Conservation (phyloP, 2,329 filamentous ascomycete species). For the Fusarium sp. region DNA sequence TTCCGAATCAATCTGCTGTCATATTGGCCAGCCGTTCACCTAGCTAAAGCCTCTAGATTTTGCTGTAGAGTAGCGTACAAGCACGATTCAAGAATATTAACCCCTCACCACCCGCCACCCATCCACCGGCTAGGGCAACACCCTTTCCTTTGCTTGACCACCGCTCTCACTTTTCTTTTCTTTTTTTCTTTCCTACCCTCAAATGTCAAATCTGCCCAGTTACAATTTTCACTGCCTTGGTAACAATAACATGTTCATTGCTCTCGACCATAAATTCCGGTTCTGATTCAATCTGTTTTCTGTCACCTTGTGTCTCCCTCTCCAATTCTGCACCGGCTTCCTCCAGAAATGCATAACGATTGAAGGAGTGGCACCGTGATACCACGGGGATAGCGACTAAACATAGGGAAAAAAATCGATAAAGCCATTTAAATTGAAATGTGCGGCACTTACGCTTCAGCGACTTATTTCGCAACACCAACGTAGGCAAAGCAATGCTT, state of each 20-base stretch:
- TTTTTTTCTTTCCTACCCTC: too few species aligned
- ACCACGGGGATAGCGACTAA: background rate
- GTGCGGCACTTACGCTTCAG: background rate
- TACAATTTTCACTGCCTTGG: fast-evolving
- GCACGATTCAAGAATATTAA: background rate
- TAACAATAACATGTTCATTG: background rate
- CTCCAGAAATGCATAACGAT: background rate
- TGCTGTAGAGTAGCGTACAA: background rate
- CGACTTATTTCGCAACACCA: conserved; percentile 46
- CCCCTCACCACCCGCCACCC: background rate
- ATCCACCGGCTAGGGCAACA: background rate
- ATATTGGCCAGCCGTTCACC: background rate
- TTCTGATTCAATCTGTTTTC: background rate
- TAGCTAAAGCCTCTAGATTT: background rate
- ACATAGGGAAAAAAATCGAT: background rate
- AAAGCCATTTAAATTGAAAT: background rate
- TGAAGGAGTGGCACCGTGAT: background rate
- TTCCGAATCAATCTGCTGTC: background rate
- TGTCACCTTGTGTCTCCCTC: background rate
- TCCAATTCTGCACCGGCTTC: background rate
- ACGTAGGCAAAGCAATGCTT: conserved; percentile 49
- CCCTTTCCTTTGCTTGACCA: background rate
- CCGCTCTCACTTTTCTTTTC: background rate
- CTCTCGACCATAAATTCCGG: background rate
- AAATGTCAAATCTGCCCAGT: too few species aligned